Percentiles rank a stretch among this genome's conserved stretches.
Conservation (phyloP, 345 rosid species). For the Acer campestre region DNA sequence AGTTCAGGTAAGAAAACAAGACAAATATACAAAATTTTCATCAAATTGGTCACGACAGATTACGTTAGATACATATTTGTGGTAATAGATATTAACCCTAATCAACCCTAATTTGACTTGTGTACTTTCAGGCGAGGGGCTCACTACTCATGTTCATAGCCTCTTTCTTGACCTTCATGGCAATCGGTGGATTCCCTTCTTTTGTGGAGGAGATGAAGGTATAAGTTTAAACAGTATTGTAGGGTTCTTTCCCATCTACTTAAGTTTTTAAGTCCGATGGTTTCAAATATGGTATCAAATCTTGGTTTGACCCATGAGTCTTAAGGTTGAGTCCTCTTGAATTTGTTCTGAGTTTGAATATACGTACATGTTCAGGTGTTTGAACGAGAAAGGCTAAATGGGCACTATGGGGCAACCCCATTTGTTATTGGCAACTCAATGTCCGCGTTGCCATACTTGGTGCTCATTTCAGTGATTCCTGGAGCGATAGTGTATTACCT, state of each 20-base stretch:
- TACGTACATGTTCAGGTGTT: slow-evolving; percentile 34
- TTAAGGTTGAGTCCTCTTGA: too few species aligned
- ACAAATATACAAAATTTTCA: neutral
- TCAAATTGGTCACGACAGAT: neutral
- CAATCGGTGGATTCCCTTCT: slow-evolving; percentile 62
- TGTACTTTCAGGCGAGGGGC: slow-evolving; percentile 42
- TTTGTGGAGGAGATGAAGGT: slow-evolving; percentile 70
- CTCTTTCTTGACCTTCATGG: slow-evolving; percentile 51
- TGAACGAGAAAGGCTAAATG: slow-evolving; percentile 54
- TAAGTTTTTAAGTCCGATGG: too few species aligned
- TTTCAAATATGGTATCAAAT: too few species aligned
- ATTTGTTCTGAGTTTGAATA: too few species aligned
- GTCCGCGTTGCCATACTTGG: slow-evolving; percentile 45
- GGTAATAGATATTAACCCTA: neutral
- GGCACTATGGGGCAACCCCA: slow-evolving; percentile 49
- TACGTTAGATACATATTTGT: too few species aligned
- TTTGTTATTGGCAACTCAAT: slow-evolving; percentile 49
- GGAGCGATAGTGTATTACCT: slow-evolving; percentile 42
- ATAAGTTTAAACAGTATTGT: neutral
- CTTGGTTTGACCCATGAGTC: too few species aligned
- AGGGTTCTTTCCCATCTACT: too few species aligned
- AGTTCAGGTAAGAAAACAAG: slow-evolving; percentile 26
- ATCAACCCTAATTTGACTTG: neutral
- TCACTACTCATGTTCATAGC: slow-evolving; percentile 49
- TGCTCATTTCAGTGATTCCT: slow-evolving; percentile 41